Evolutionary conservation across 805 yeast genomes (phyloP), one percentile per base, ranked within the genome.

Genomic region (Candida jianshihensis): DNA sequence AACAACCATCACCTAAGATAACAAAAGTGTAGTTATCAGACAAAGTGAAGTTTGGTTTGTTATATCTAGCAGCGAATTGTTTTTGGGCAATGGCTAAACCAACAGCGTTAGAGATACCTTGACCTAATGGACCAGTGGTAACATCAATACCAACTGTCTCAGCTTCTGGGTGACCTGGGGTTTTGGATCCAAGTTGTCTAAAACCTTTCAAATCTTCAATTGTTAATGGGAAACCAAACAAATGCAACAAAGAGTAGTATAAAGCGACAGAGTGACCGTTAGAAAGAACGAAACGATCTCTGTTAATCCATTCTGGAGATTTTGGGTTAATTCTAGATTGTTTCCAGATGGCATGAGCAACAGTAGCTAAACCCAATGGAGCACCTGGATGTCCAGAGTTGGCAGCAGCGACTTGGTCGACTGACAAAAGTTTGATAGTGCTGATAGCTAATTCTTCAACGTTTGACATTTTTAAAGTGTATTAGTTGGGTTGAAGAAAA

Each of bases 361-460:
- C 81, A 31, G 97, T 96, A 14, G 98, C 97, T 66, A 90, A 70
- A 46, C 97, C 97, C 76, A 90, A 78, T 55, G 97, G 97, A 36
- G 98, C 97, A 70, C 98, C 98, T 38, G 98, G 98, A 70, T 90
- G 98, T 49, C 98, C 98, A 42, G 96, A 82, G 67, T 90, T 83
- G 54, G 97, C 90, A 65, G 78, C 73, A 41, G 81, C 71, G 44
- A 86, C 94, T 47, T 84, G 78, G 62, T 90, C 98, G 37, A 84
- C 82, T 36, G 97, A 78, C 53, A 90, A 74, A 42, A 81, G 66
- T 70, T 96, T 87, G 69, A 90, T 84, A 52, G 97, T 86, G 71
- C 75, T 71, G 64, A 90, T 70, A 40, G 96, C 85, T 60, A 71
- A 70, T 49, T 68, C 69, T 63, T 89, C 95, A 54, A 84, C 66